Percentiles rank a stretch among this genome's conserved stretches.
These are phyloP conservation scores for Penicillium glabrum DNA, from an alignment of 2,329 filamentous ascomycete species.

Conservation along the genomic window DNA sequence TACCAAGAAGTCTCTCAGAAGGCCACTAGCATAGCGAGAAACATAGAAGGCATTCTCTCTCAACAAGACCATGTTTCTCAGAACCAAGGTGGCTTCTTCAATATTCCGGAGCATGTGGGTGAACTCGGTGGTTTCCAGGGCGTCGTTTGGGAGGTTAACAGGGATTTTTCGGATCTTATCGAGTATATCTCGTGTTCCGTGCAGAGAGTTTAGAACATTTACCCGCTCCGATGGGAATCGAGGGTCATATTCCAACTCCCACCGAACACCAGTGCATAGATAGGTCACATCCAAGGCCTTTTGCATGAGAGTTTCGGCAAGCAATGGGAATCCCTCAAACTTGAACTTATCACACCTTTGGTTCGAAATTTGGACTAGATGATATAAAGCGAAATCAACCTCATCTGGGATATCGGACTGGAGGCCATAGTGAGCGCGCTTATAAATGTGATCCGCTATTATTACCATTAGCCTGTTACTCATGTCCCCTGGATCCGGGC, in stretches of 20 bases:
- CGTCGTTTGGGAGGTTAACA: constrained; percentile 61
- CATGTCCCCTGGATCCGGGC: background rate
- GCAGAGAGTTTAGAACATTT: constrained; percentile 63
- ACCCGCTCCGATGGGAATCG: constrained; percentile 52
- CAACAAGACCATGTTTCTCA: constrained; percentile 95
- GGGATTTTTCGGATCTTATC: constrained; percentile 67
- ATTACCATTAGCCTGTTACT: constrained; percentile 12
- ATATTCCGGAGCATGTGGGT: constrained; percentile 71
- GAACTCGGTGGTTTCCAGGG: constrained; percentile 69
- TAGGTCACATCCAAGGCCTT: constrained; percentile 77
- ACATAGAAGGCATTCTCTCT: constrained; percentile 84
- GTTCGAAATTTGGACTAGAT: constrained; percentile 87
- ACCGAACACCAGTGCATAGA: constrained; percentile 79
- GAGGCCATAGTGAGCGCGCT: constrained; percentile 79
- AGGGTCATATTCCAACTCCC: constrained; percentile 71
- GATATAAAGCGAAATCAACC: constrained; percentile 88
- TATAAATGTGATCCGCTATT: constrained; percentile 69
- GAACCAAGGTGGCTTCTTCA: constrained; percentile 81
- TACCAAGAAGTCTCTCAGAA: constrained; percentile 78
- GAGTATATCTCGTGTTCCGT: constrained; percentile 70
- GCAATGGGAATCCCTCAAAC: constrained; percentile 84
- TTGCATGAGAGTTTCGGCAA: constrained; percentile 84
- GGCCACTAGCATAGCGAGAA: constrained; percentile 62
- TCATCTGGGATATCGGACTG: constrained; percentile 77
- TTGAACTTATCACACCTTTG: constrained; percentile 94